Conservation (phyloP, 306 rosid genomes). For the Elaeagnus macrophylla region DNA sequence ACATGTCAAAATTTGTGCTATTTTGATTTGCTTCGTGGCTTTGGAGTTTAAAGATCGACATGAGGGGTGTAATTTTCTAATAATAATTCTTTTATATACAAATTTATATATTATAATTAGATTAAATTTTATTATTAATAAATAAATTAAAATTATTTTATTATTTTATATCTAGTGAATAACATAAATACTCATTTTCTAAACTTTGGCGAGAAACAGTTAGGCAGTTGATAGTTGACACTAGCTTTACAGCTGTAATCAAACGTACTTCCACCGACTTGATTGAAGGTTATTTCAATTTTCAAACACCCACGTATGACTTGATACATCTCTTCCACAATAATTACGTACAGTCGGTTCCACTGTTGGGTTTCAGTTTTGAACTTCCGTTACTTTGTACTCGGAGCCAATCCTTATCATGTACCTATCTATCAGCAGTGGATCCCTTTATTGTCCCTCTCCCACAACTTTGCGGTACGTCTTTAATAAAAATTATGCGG, state of each 20-base stretch:
- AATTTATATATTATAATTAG: too few relatives aligned
- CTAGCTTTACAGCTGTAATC: constrained; percentile 40
- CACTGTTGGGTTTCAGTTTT: constrained; percentile 15
- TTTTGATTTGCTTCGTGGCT: constrained; percentile 2
- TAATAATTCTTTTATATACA: too few relatives aligned
- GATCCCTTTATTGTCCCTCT: too few relatives aligned
- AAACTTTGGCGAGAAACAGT: constrained; percentile 38
- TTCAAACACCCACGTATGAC: not conserved
- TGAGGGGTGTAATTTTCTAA: too few relatives aligned
- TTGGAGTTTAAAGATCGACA: too few relatives aligned
- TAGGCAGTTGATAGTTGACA: constrained; percentile 38
- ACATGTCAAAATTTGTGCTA: constrained; percentile 19
- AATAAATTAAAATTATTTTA: too few relatives aligned
- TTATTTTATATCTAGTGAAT: too few relatives aligned
- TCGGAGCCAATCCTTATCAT: not conserved
- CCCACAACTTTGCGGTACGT: too few relatives aligned
- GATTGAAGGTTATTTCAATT: not conserved
- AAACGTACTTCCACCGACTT: constrained; percentile 40
- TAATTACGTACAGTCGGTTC: constrained; percentile 5
- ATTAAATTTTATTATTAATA: too few relatives aligned
- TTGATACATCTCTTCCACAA: not conserved
- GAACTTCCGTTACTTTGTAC: not conserved
- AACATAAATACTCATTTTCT: too few relatives aligned
- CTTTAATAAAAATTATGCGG: too few relatives aligned
- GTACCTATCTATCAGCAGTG: too few relatives aligned